Evolutionary conservation across 345 rosid species (phyloP), one percentile per base, ranked within the genome.

Genomic region (Theobroma cacao): DNA sequence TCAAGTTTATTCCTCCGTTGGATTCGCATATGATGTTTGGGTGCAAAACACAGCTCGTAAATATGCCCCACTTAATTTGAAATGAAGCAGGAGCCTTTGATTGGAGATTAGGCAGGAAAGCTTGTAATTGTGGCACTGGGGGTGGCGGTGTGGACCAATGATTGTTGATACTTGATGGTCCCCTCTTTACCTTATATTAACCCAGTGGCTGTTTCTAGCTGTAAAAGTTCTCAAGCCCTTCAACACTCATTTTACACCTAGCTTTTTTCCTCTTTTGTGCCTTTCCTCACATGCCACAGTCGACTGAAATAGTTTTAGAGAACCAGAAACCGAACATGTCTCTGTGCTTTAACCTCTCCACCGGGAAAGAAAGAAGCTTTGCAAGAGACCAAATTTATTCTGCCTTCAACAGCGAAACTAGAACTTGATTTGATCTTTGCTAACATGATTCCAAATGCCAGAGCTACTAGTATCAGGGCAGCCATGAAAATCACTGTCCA

Each of bases 161-260:
- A 45, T 66, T 24, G 30, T 7, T 31, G 31, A n/a, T n/a, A n/a
- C n/a, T n/a, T n/a, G n/a, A 61, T 67, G 83, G 78, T 74, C 76
- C 66, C 73, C 73, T 55, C 75, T 74, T 52, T 7, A 24, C 41
- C 20, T 62, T 43, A 26, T 28, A 22, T 71, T 17, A 77, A 50
- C 40, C 80, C 12, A 72, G 56, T 12, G 68, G 73, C 78, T 74
- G 68, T 80, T 79, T 69, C 79, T 84, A 84, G 83, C 89, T 84
- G 89, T 84, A 82, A 82, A 80, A 78, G 12, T 24, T 45, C 60
- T 56, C 34, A 70, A 56, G 20, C 17, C 50, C 82, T 48, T n/a
- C 31, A 62, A 40, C 38, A 41, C 53, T 45, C 73, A 43, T 68
- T 43, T 43, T 26, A 68, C 11, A 41, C 24, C 24, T 20, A 34